Evolutionary conservation across 2,329 filamentous ascomycete genomes (phyloP), one percentile per base, ranked within the genome.

Genomic region (Trichophyton verrucosum): DNA sequence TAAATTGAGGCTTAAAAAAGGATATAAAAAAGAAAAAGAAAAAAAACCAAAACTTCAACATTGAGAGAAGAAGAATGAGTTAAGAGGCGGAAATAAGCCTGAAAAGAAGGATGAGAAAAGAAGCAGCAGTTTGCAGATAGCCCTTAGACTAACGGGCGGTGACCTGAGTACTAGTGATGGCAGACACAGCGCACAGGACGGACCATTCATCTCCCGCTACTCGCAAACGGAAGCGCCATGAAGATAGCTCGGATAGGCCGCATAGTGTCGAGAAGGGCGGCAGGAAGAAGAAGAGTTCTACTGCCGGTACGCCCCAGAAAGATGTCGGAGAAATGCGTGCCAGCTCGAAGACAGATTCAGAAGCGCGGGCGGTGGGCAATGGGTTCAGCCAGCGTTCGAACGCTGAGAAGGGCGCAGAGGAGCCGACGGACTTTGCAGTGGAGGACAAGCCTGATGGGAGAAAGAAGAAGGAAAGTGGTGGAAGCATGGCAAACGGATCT

Each of bases 161-260:
- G 30, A 27, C 13, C 33, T 27, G 7, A 55, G 13, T 38, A 58
- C 42, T 24, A 11, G 53, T 70, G 60, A 81, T 81, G 78, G 72
- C 76, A 62, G 74, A 72, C 59, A 72, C 74, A 56, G 73, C 17
- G 22, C 22, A 24, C 20, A 6, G 27, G 11, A 30, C 36, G 13
- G 17, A 40, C 9, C 15, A 44, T 46, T 51, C 46, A 27, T 27
- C 20, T 2, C n/a, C 61, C n/a, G 15, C n/a, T n/a, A 42, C 27
- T n/a, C 58, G 46, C 38, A 60, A 60, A 36, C 57, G 57, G 24
- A 49, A 59, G 27, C 57, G 42, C 42, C 7, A 60, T 55, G 58
- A 60, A 55, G 42, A 33, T 42, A 17, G 17, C 30, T 60, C 47
- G 44, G 59, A 55, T 51, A 15, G 30, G 46, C 30, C 40, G 22